Base-by-base conservation (phyloP, 2,329 filamentous ascomycete species). In the Volutella citrinella region DNA sequence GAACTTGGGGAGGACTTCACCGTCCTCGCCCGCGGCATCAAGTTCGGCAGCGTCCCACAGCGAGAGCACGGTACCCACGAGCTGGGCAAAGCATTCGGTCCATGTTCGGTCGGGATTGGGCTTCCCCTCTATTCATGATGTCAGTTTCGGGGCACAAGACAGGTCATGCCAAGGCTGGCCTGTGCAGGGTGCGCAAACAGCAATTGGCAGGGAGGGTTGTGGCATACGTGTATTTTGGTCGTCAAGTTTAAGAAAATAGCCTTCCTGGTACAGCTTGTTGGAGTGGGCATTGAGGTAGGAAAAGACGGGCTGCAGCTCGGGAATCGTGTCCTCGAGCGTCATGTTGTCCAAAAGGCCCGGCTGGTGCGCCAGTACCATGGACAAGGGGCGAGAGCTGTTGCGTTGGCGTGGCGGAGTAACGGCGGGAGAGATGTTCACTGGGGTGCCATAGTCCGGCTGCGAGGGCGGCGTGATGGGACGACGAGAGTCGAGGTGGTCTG, bases 181-280 rank as follows among this genome's bases (percentile, higher is more conserved):
- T n/a, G n/a, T n/a, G n/a, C n/a, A n/a, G n/a, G n/a, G n/a, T n/a
- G n/a, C n/a, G n/a, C n/a, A n/a, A n/a, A n/a, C n/a, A n/a, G n/a
- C n/a, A n/a, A n/a, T n/a, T n/a, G n/a, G n/a, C n/a, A n/a, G n/a
- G n/a, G n/a, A n/a, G 21, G 18, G 23, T 24, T 10, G 15, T 15
- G 24, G 14, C 87, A 52, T 76, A 95, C 90, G 82, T 35, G 81
- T 83, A 56, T 97, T 94, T 50, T 95, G 81, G 62, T 98, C 93
- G 61, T 96, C 91, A 30, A 98, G 70, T 65, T 97, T 98, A 51
- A 98, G 67, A 49, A 98, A 97, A 57, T 97, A 98, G 22, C 93
- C 93, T 66, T 98, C 93, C 51, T 96, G 90, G 60, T 97, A 98
- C 36, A 97, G 70, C 66, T 97, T 97, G 64, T 96, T 96, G 38